Evolutionary conservation across 2,329 filamentous ascomycete genomes (phyloP), one percentile per base, ranked within the genome.

Genomic region (Fusarium penzigii): DNA sequence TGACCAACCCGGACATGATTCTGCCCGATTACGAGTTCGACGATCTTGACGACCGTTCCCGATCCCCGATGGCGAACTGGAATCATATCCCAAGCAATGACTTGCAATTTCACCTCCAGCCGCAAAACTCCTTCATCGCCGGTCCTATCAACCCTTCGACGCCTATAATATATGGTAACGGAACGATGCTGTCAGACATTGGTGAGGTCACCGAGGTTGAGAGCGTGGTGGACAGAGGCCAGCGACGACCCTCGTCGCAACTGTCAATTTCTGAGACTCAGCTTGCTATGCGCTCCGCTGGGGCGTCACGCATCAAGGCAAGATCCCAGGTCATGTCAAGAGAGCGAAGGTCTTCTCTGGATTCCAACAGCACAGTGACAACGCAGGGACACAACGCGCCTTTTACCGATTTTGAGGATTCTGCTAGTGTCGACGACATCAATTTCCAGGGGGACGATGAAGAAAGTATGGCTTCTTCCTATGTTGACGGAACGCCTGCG

Each of bases 1-100:
- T 97, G 65, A 95, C 91, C 50, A 95, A 96, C 71, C 91, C 92
- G 47, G 92, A 96, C 70, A 92, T 96, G 90, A 96, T 97, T 65
- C 77, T 97, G 47, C 92, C 92, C 55, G 86, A 88, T 68, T 85
- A 87, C 66, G 83, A 85, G 59, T 80, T 79, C 69, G 68, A 81
- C 69, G 72, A 81, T 66, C 75, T 79, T 67, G 73, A 82, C 69
- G 66, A 76, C 65, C 72, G 73, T 66, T 74, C 80, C 52, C 78
- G 79, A 54, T 77, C 80, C 64, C 73, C 77, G 29, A 64, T 82
- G n/a, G 72, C 70, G 59, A 74, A 78, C 69, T 82, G 81, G 81
- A 78, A 78, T 57, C 76, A 75, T 59, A 62, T 72, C 11, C 75
- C 79, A 49, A 64, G 68, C 17, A 53, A 52, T 42, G 54, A 65